Base-by-base conservation (phyloP, 2,329 filamentous ascomycete genomes). In the Penicillium sp. region DNA sequence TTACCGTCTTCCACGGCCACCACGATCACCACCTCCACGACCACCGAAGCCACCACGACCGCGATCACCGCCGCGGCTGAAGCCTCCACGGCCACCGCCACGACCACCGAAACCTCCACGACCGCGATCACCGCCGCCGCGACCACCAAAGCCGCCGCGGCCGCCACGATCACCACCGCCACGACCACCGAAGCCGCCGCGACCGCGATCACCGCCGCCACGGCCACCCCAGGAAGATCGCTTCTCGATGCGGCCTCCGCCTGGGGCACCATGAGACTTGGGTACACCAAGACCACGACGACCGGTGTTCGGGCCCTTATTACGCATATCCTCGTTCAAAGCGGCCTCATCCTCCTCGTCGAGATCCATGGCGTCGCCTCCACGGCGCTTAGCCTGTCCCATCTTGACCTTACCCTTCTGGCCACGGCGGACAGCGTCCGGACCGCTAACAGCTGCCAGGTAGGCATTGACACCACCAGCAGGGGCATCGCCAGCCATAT, bases 361-460 rank as follows among this genome's bases (percentile, higher is more conserved):
- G 54, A 81, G 62, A 55, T 80, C 77, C 73, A 76, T 76, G 3
- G 50, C 42, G 51, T 71, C 72, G 39, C 71, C 73, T 39, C 77
- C 75, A 57, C 65, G 67, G 58, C 62, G 74, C 59, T 71, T 67
- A 46, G 72, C 65, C 74, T 81, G 74, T 53, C 81, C 82, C 68
- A 87, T 84, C 75, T 85, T 86, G 60, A 87, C 72, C 66, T 83
- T 83, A 13, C 85, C 84, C 65, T 81, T 81, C 67, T 85, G 83
- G 35, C 84, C 84, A 31, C 82, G 76, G 57, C 82, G 78, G 33
- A 83, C 79, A 9, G 84, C 82, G 67, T 86, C 82, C 24, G 82
- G 81, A 22, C 85, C 83, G 54, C 81, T 82, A 56, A 87, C 82
- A 11, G 85, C 85, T 45, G 81, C 80, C 44, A 87, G 79, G 66